Evolutionary conservation across 805 yeast genomes (phyloP), one percentile per base, ranked within the genome.

Genomic region (Metschnikowia dekortorum): DNA sequence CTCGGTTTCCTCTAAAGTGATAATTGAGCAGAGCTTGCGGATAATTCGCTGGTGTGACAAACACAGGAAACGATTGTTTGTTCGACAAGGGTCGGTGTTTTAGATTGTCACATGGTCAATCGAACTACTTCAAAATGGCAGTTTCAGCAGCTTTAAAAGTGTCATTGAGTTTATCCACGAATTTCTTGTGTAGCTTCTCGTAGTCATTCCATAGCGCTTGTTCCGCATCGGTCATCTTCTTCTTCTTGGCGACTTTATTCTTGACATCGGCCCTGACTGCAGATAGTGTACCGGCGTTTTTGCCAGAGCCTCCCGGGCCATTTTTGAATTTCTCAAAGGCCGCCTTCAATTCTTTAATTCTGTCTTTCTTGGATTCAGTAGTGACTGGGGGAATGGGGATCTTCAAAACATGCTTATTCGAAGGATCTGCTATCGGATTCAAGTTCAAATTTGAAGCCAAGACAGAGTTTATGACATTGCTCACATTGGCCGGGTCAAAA

Each of bases 331-430:
- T 76, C 55, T 89, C 96, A 55, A 74, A 81, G 1, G 77, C 74
- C n/a, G 74, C 77, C 63, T 89, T 90, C 63, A 89, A 70, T 9
- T 78, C 76, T 61, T 82, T 85, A 8, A 74, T 77, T 45, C 72
- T 67, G 50, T 79, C 83, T 53, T 73, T 69, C 71, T 79, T 83
- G 29, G 84, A 72, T 50, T 86, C 95, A 5, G 83, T 77, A 3
- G 92, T 83, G 14, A 84, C 78, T 28, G 89, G 83, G 13, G 96
- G 95, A 52, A 90, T 71, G 1, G 87, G 79, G 14, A 89, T 84
- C 56, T 81, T 82, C 60, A 92, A 71, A 32, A 84, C 75, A 66
- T 86, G 95, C 33, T 84, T 82, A 63, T 86, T 87, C 48, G 80
- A 72, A 1, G 87, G 81, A 52, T 89, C 91, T 22, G 74, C 75